These are phyloP conservation scores for Colletotrichum sp. DNA, from an alignment of 2,329 filamentous ascomycete genomes.

Conservation along the genomic window DNA sequence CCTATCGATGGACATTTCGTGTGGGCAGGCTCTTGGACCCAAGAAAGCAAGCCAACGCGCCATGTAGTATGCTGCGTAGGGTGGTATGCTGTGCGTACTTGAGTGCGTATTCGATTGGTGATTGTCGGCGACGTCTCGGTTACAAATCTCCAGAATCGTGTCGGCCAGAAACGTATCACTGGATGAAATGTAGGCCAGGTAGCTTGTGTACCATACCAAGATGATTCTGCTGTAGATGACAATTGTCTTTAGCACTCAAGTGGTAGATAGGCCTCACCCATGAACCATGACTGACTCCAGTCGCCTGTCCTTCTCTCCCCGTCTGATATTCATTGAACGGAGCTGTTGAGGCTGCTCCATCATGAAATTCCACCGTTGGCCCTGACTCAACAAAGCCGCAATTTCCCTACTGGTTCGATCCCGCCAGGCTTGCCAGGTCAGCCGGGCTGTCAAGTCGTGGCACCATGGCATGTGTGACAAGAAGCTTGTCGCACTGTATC, in stretches of 20 bases:
- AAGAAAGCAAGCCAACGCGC: not conserved
- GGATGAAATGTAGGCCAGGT: not conserved
- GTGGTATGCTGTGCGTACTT: not conserved
- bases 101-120: not conserved
- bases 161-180: not conserved
- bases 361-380: not conserved
- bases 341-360: not conserved
- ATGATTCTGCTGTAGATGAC: not conserved
- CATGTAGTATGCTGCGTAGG: not conserved
- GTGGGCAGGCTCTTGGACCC: not conserved
- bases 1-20: not conserved
- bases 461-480: not conserved
- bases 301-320: not conserved
- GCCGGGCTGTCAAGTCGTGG: not conserved
- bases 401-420: not conserved
- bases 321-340: not conserved
- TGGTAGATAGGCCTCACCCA: not conserved
- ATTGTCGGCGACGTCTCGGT: not conserved
- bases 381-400: not conserved
- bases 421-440: not conserved
- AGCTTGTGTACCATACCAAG: not conserved
- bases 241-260: not conserved
- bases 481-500: not conserved
- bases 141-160: not conserved
- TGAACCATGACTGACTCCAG: not conserved